A percentile compares a stretch with the other conserved stretches of the same genome.
Conservation (phyloP, 1,139 yeast genomes). For the Yamadazyma atlantica region DNA sequence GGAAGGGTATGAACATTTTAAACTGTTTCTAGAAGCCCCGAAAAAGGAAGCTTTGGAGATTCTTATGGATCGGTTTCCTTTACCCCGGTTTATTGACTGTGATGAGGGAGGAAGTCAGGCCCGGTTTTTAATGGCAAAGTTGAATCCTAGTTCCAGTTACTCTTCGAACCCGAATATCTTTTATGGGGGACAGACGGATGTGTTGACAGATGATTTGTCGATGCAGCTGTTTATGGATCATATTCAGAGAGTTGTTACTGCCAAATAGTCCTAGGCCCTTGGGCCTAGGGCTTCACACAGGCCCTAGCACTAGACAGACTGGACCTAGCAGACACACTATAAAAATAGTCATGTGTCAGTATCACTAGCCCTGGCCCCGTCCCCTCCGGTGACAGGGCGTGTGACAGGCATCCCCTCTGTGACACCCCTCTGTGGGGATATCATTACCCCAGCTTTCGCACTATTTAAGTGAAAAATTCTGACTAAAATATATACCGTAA, state of each 20-base stretch:
- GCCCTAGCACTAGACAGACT: too few relatives aligned
- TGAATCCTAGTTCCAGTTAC: slow-evolving; percentile 71
- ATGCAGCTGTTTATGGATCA: slow-evolving; percentile 68
- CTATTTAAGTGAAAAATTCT: neutral
- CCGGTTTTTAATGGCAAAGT: slow-evolving; percentile 68
- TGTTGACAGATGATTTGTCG: slow-evolving; percentile 70
- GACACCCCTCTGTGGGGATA: too few relatives aligned
- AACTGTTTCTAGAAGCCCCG: slow-evolving; percentile 62
- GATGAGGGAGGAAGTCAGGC: slow-evolving; percentile 80
- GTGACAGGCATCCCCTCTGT: too few relatives aligned
- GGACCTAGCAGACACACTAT: too few relatives aligned
- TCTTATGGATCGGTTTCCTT: slow-evolving; percentile 72
- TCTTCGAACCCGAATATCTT: slow-evolving; percentile 39
- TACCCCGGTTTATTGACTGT: slow-evolving; percentile 93
- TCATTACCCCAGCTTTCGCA: slow-evolving; percentile 8
- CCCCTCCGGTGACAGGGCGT: too few relatives aligned
- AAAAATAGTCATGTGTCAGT: too few relatives aligned
- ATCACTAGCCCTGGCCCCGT: too few relatives aligned
- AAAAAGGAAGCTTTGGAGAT: slow-evolving; percentile 67
- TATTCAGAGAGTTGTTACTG: slow-evolving; percentile 39
- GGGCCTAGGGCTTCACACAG: too few relatives aligned
- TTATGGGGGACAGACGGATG: slow-evolving; percentile 33
- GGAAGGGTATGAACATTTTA: slow-evolving; percentile 63
- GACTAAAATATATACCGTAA: neutral
- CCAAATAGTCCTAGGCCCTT: too few relatives aligned